Base-by-base conservation (phyloP, 495 filamentous ascomycete species). In the Halenospora varia region DNA sequence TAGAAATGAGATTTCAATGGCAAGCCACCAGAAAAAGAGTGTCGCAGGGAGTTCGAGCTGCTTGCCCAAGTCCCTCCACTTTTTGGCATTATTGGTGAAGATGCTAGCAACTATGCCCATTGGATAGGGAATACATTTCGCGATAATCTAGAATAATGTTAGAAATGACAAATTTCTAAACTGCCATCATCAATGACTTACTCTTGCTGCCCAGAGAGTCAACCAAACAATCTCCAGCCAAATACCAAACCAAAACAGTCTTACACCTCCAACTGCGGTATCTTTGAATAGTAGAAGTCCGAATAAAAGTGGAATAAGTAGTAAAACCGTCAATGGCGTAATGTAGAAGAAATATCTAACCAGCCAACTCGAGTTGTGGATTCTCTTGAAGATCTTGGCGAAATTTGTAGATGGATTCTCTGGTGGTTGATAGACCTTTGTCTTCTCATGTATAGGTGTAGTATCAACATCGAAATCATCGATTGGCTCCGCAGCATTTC, bases 181-280 rank as follows among this genome's bases (percentile, higher is more conserved):
- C n/a, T n/a, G n/a, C n/a, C n/a, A n/a, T n/a, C n/a, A 40, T 17
- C 49, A 39, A 19, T 1, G 13, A 75, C 75, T 64, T 73, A 84
- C 83, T 60, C 87, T 74, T 53, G 86, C 86, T 23, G 84, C 87
- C 94, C 94, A 97, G 0, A 97, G 75, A 1, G 90, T 90, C 42
- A 96, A 73, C 93, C 93, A 97, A 44, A 97, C 82, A 22, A 96
- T 87, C 68, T 96, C 89, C 47, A 97, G 77, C 93, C 93, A 97
- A 48, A 97, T 88, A 44, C 88, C 86, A 60, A 97, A 97, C 93
- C 93, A 97, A 49, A 90, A 73, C 55, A 97, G 67, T 59, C 80
- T 54, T 1, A 96, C 89, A 29, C 85, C 91, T 2, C 92, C 93
- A 8, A 90, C 84, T 18, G 74, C 85, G 2, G 88, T 82, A 25